A percentile compares a stretch with the other conserved stretches of the same genome.
Evolutionary conservation across 2,329 filamentous ascomycete genomes (phyloP).

Genomic region (Endothia cerciana): DNA sequence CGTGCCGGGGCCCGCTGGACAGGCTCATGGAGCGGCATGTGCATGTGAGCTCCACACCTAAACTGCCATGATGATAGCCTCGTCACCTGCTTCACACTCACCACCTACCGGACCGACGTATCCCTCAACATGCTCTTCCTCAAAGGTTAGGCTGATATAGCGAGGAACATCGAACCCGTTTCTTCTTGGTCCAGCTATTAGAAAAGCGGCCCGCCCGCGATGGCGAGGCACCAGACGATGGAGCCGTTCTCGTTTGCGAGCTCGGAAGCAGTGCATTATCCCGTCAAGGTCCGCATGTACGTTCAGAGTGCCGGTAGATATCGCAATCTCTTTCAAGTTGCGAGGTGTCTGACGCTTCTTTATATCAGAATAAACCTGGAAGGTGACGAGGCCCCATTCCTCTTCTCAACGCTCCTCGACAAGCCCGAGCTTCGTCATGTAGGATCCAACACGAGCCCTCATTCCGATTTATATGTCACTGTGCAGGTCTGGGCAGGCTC

Average conservation of each 20-base stretch:
- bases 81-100: background rate
- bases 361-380: conserved; percentile 70
- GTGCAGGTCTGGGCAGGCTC: conserved; percentile 95
- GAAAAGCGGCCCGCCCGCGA: conserved; percentile 6
- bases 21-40: too few relatives aligned
- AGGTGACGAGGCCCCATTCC: conserved; percentile 74
- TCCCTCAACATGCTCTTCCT: background rate
- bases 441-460: conserved; percentile 79
- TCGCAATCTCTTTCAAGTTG: too few relatives aligned
- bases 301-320: conserved; percentile 33
- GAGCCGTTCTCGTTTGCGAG: conserved; percentile 96
- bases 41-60: background rate
- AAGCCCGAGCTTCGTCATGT: conserved; percentile 82
- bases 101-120: background rate
- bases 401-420: conserved; percentile 77
- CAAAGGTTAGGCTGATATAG: background rate
- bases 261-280: conserved; percentile 80
- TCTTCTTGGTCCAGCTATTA: too few relatives aligned
- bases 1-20: too few relatives aligned
- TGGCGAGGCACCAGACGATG: conserved; percentile 54
- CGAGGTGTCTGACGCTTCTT: background rate
- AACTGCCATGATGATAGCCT: background rate
- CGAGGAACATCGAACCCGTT: background rate
- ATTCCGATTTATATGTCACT: conserved; percentile 91
- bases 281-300: conserved; percentile 69